A percentile compares a stretch with the other conserved stretches of the same genome.
Evolutionary conservation across 1,284 basidiomycete species (phyloP).

Genomic region (Ganoderma sp.): DNA sequence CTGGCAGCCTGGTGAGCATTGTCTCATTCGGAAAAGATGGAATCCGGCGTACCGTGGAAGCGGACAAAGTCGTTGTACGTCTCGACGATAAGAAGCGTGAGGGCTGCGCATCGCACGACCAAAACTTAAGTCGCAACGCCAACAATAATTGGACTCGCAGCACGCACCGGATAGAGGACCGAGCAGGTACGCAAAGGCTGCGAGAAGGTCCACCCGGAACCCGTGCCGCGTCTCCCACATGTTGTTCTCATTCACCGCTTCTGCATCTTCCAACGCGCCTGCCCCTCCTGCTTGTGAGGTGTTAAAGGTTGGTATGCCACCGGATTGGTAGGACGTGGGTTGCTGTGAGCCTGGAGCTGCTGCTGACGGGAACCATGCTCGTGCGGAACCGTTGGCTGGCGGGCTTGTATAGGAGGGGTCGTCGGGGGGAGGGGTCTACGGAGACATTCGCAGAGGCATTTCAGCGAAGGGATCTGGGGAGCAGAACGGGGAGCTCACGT

Average conservation of each 20-base stretch:
- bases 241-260: constrained; percentile 57
- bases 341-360: constrained; percentile 41
- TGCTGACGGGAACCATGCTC: constrained; percentile 63
- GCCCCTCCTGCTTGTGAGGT: constrained; percentile 51
- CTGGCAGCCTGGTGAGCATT: constrained; percentile 43
- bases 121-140: neutral
- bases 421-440: constrained; percentile 65
- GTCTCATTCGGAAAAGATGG: neutral
- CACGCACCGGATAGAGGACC: constrained; percentile 77
- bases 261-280: constrained; percentile 50
- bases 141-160: neutral
- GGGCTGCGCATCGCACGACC: constrained; percentile 50
- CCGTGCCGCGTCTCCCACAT: constrained; percentile 78
- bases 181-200: constrained; percentile 71
- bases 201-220: constrained; percentile 72
- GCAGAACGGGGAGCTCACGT: constrained; percentile 47
- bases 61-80: constrained; percentile 83
- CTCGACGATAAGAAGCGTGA: constrained; percentile 74
- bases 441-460: neutral
- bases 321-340: constrained; percentile 71
- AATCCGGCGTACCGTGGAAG: constrained; percentile 66
- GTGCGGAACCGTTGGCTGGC: constrained; percentile 39
- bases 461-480: constrained; percentile 10
- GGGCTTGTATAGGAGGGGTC: constrained; percentile 47
- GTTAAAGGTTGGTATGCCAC: constrained; percentile 65